These are phyloP conservation scores for Psophocarpus tetragonolobus DNA, from an alignment of 306 rosid genomes.

Conservation along the genomic window DNA sequence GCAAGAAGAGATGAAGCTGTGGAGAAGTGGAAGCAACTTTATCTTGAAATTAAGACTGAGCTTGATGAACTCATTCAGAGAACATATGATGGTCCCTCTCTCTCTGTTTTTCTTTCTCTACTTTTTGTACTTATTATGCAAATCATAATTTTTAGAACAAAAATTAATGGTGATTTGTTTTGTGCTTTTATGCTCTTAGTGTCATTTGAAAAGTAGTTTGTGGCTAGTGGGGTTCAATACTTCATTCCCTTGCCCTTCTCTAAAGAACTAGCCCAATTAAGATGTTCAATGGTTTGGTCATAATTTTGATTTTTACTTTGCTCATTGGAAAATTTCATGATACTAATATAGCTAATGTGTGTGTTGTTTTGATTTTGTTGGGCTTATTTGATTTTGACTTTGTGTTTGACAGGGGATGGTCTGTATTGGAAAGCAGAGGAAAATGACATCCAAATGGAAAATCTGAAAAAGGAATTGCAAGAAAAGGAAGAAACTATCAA, in stretches of 20 bases:
- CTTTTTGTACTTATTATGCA: neutral
- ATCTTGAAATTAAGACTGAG: constrained; percentile 81
- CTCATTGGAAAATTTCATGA: neutral
- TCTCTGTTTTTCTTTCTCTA: neutral
- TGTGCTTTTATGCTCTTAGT: constrained; percentile 7
- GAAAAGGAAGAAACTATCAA: constrained; percentile 66
- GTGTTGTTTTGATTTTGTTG: neutral
- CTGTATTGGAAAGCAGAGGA: constrained; percentile 75
- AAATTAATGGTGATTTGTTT: neutral
- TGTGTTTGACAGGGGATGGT: constrained; percentile 56
- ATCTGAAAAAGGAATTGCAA: constrained; percentile 55
- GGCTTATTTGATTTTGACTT: neutral
- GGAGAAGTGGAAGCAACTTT: constrained; percentile 95
- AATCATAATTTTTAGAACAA: neutral
- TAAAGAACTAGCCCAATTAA: neutral
- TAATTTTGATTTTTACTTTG: neutral
- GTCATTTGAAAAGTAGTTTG: constrained; percentile 22
- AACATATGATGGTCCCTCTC: constrained; percentile 54
- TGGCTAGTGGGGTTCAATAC: constrained; percentile 15
- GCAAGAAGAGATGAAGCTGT: constrained; percentile 80
- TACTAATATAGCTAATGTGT: neutral
- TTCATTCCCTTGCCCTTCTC: neutral
- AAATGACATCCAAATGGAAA: constrained; percentile 60
- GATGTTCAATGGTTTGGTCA: neutral
- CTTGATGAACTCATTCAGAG: constrained; percentile 94